Base-by-base conservation (phyloP, 148 eudicot genomes). In the Rhododendron ferrugineum region DNA sequence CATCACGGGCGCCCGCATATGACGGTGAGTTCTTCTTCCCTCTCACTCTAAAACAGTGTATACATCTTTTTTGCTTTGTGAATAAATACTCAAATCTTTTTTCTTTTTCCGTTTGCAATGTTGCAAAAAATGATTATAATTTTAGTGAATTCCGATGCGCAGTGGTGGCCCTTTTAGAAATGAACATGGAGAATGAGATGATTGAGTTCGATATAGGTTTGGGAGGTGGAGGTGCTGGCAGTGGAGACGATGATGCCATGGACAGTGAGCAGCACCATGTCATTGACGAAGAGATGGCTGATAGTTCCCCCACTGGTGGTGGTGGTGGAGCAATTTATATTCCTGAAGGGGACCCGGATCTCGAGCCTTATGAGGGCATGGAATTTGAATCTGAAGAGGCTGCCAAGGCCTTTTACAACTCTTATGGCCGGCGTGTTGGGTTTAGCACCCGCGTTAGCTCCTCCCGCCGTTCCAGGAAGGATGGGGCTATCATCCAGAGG, bases 331-430 rank as follows among this genome's bases (percentile, higher is more conserved):
- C 82, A 68, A 82, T 37, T 18, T 89, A 84, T 81, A 84, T 89
- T 30, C 89, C 91, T 42, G 87, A 90, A 70, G 90, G 92, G 26
- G 94, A 92, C 70, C 88, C 88, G 36, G 90, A 92, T 80, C 92
- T 92, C 15, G 94, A 92, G 86, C 94, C 94, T 80, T 92, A 86
- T 30, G 94, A 89, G 82, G 92, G 92, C 15, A 92, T 90, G 94
- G 94, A 92, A 80, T 92, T 92, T 73, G 94, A 92, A 58, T 92
- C 94, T 8, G 94, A 92, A 88, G 94, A 92, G 86, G 90, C 94
- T 88, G 94, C 92, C n/a, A 92, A 92, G 83, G 90, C 91, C 0
- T 92, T 92, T 36, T 92, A 92, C 68, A 92, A 92, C 82, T 92
- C 92, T 11, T 92, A 90, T n/a, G 92, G 92, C 6, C 88, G 94